Evolutionary conservation across 208 protist genomes (phyloP), one percentile per base, ranked within the genome.

Genomic region (Trypanosoma melophagium): DNA sequence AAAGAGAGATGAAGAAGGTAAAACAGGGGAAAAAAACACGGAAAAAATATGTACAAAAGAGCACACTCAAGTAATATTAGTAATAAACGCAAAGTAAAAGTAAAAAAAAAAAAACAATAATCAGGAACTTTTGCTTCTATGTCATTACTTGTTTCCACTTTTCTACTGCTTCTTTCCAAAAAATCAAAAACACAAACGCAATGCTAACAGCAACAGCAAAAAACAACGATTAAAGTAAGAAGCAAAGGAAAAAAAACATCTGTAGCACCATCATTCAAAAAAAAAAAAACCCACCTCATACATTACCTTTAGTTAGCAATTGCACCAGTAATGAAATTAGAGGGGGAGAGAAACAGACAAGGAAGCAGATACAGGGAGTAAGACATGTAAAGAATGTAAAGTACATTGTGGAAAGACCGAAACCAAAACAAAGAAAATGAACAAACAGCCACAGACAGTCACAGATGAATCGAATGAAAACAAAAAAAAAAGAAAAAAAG

Each of bases 21-120:
- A 17, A 47, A 47, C 8, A n/a, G 3, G 2, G 16, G 10, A 17
- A 47, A 47, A 17, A 14, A 47, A 47, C 2, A 47, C 7, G 40
- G 12, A 44, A 12, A 44, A 44, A 14, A 44, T 44, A 44, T 44
- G 40, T 47, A 12, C 13, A 47, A 10, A n/a, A 47, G 9, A 8
- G 10, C 2, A 62, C 1, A 51, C 10, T 22, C 12, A 59, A 13
- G 13, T n/a, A n/a, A 42, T 41, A 42, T 35, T 17, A 38, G 28
- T n/a, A 59, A 42, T 38, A 59, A 59, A 14, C 12, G 38, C 53
- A 64, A 51, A 24, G 25, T 3, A 19, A 38, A 1, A 73, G 12
- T 25, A 59, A 51, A 53, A 64, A 55, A 21, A 28, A 75, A 56
- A 24, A 44, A 42, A 45, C 24, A 22, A 49, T n/a, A 60, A 57